Conservation (phyloP, 78 protist species). For the Dictyostelium capitatum region DNA sequence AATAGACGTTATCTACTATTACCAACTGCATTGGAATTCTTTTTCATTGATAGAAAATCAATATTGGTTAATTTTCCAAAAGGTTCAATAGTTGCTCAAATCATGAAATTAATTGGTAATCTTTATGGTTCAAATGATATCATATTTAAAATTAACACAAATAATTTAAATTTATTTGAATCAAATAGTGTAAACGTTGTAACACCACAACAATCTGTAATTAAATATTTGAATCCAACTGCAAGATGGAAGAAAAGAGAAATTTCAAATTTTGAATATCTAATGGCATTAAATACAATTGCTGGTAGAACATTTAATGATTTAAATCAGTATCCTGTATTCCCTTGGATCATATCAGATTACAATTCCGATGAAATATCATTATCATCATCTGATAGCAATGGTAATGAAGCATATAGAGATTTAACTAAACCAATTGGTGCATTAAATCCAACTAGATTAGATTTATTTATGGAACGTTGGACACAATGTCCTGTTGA, state of each 20-base stretch:
- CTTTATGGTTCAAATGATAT: slow-evolving; percentile 5
- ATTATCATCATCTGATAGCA: slow-evolving; percentile 50
- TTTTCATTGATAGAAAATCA: slow-evolving; percentile 58
- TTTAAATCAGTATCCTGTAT: slow-evolving; percentile 84
- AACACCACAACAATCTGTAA: slow-evolving; percentile 49
- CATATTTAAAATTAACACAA: slow-evolving; percentile 12
- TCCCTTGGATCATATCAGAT: slow-evolving; percentile 96
- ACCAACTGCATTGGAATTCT: slow-evolving; percentile 84
- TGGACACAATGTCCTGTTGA: slow-evolving; percentile 70
- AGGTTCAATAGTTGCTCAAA: not conserved
- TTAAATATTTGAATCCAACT: slow-evolving; percentile 48
- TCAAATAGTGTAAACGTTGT: not conserved
- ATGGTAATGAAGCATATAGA: slow-evolving; percentile 74
- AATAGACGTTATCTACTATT: slow-evolving; percentile 80
- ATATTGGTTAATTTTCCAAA: slow-evolving; percentile 69
- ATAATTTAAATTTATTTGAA: slow-evolving; percentile 20
- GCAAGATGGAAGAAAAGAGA: slow-evolving; percentile 84
- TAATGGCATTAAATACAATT: slow-evolving; percentile 93
- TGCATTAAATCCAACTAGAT: slow-evolving; percentile 83
- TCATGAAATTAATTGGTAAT: slow-evolving; percentile 15
- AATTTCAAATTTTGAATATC: slow-evolving; percentile 92
- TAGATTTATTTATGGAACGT: slow-evolving; percentile 76
- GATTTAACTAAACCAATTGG: slow-evolving; percentile 95
- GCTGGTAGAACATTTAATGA: slow-evolving; percentile 90
- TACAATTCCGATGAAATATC: slow-evolving; percentile 80